Base-by-base conservation (phyloP, 1,284 basidiomycete species). In the Ustilago xerochloae region DNA sequence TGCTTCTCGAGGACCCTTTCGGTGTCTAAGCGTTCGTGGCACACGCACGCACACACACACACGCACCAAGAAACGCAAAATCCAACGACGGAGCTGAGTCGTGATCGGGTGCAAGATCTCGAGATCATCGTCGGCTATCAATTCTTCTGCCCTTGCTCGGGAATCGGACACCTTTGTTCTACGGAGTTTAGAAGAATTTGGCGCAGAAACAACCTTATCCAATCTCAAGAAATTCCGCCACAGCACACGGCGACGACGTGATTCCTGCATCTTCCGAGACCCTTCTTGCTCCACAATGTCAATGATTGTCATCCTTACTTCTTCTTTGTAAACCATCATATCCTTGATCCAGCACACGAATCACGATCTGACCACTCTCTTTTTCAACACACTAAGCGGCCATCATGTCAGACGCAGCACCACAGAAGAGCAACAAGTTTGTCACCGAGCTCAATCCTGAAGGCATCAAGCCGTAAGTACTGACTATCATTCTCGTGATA, bases 391-490 rank as follows among this genome's bases (percentile, higher is more conserved):
- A n/a, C n/a, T n/a, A n/a, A n/a, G 24, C 6, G 33, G 32, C 51
- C 30, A 74, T 16, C 15, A 67, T 59, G 64, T 52, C 69, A n/a
- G 59, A 62, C 26, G 61, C 64, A 41, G 46, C 70, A 32, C 63
- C 60, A 22, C 65, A 75, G 29, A 74, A 65, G 41, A 48, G 63
- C 30, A 70, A 78, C 46, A 76, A 77, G 49, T 74, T 79, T 13
- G 80, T 81, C 48, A 78, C 77, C 16, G 75, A 79, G 45, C 86
- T 94, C 66, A 97, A 97, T 84, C 94, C 94, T 0, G 85, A 93
- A 80, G 93, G 93, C 16, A 87, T 96, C 71, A 96, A 96, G 84
- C 92, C 94, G 94, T 96, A 84, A 77, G 92, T 88, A 32, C 35
- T 91, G n/a, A 43, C 2, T 24, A 43, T 24, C 4, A 71, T 22